Evolutionary conservation across 2,329 filamentous ascomycete species (phyloP).

Genomic region (Didymella arachidicola): DNA sequence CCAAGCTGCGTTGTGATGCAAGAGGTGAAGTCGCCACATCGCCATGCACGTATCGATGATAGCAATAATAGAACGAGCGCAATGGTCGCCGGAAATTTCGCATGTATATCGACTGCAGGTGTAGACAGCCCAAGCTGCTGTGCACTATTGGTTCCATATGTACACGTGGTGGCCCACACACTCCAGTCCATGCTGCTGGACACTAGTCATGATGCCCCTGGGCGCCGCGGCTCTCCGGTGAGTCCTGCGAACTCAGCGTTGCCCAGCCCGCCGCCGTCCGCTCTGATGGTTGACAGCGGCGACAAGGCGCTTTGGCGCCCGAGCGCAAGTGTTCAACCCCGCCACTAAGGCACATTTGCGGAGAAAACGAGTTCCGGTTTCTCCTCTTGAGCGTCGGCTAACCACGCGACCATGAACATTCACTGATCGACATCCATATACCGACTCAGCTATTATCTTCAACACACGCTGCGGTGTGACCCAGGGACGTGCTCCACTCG

Average conservation of each 20-base stretch:
- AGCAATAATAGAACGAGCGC: slow-evolving; percentile 28
- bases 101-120: slow-evolving; percentile 37
- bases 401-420: slow-evolving; percentile 41
- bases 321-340: slow-evolving; percentile 13
- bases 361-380: slow-evolving; percentile 31
- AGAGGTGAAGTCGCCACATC: slow-evolving; percentile 1
- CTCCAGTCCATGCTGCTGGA: slow-evolving; percentile 10
- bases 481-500: slow-evolving; percentile 38
- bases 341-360: slow-evolving; percentile 24
- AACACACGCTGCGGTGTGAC: slow-evolving; percentile 35
- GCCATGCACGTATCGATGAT: slow-evolving; percentile 5
- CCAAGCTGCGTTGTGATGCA: slow-evolving; percentile 6
- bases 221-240: slow-evolving; percentile 17
- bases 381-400: slow-evolving; percentile 35
- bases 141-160: slow-evolving; percentile 29
- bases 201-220: slow-evolving; percentile 17
- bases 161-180: slow-evolving; percentile 29
- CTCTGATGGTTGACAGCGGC: slow-evolving; percentile 6
- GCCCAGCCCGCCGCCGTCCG: slow-evolving; percentile 18
- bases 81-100: slow-evolving; percentile 43
- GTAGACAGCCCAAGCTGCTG: slow-evolving; percentile 25
- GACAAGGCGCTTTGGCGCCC: slow-evolving; percentile 1
- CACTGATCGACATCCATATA: slow-evolving; percentile 28
- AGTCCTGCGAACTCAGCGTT: slow-evolving; percentile 24
- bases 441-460: slow-evolving; percentile 20